phyloP scores from a whole-genome alignment of 2,329 filamentous ascomycete genomes.

The Xylariaceae sp. region DNA sequence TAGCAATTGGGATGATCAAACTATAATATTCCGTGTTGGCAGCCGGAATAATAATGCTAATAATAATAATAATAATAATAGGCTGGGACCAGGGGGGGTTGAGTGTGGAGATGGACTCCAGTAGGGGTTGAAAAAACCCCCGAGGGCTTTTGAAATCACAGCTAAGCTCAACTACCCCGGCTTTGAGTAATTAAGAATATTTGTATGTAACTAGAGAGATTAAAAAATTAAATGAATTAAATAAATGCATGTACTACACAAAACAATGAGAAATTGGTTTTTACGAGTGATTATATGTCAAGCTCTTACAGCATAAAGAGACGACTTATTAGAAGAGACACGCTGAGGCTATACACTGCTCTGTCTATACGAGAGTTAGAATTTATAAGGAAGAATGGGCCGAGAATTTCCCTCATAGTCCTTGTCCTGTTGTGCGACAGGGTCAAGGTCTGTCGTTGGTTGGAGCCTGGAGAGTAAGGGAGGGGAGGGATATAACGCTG shows the following conservation, averaged over 20 bases:
- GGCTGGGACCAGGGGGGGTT: slow-evolving; percentile 5
- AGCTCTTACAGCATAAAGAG: too few relatives aligned
- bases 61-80: not conserved
- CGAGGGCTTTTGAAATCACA: not conserved
- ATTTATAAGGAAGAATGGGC: too few relatives aligned
- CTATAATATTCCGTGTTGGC: slow-evolving; percentile 29
- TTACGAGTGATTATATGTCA: too few relatives aligned
- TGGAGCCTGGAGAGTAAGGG: slow-evolving; percentile 18
- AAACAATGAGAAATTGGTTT: too few relatives aligned
- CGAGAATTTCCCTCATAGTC: slow-evolving; percentile 25
- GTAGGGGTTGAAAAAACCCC: not conserved
- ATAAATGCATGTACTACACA: too few relatives aligned
- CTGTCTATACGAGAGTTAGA: slow-evolving; percentile 19
- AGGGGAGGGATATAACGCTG: slow-evolving; percentile 18
- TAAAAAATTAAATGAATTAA: too few relatives aligned
- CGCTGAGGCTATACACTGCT: not conserved
- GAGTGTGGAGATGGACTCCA: slow-evolving; percentile 15
- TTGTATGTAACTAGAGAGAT: too few relatives aligned
- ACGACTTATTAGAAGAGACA: not conserved
- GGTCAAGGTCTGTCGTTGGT: slow-evolving; percentile 23
- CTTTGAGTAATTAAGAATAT: too few relatives aligned
- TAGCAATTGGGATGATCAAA: slow-evolving; percentile 35
- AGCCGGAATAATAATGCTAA: slow-evolving; percentile 23
- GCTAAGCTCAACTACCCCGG: too few relatives aligned
- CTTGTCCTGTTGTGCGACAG: slow-evolving; percentile 16